Conservation (phyloP, 1,139 yeast genomes). For the Blastobotrys elegans region DNA sequence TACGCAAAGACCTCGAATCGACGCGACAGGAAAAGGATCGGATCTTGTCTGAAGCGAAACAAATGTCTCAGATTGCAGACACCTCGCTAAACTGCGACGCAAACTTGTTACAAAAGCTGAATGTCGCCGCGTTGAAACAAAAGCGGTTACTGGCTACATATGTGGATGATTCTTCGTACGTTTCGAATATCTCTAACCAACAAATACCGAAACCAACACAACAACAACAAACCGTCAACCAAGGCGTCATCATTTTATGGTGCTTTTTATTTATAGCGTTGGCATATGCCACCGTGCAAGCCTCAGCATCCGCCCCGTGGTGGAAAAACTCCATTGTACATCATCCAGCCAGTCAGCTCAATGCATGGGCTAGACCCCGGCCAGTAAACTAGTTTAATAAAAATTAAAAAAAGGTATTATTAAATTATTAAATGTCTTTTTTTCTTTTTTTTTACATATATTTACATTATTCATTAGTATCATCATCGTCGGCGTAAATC, state of each 20-base stretch:
- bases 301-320: conserved; percentile 3
- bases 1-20: conserved; percentile 12
- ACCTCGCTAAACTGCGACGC: background rate
- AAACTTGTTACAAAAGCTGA: conserved; percentile 5
- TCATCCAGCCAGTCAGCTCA: background rate
- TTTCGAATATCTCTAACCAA: too few species aligned
- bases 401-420: background rate
- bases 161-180: too few species aligned
- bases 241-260: background rate
- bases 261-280: background rate
- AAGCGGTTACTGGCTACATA: conserved; percentile 5
- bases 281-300: background rate
- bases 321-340: conserved; percentile 7
- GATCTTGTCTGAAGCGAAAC: background rate
- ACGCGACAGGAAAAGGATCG: conserved; percentile 13
- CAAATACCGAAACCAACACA: too few species aligned
- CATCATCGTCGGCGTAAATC: conserved; percentile 32
- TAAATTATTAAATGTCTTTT: background rate
- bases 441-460: background rate
- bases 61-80: background rate
- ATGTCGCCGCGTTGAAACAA: conserved; percentile 3
- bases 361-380: conserved; percentile 4
- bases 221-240: background rate
- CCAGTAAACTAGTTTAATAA: conserved; percentile 3
- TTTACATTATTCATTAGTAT: conserved; percentile 17